Evolutionary conservation across 2,329 filamentous ascomycete species (phyloP).

Genomic region (Aspergillus sp.): DNA sequence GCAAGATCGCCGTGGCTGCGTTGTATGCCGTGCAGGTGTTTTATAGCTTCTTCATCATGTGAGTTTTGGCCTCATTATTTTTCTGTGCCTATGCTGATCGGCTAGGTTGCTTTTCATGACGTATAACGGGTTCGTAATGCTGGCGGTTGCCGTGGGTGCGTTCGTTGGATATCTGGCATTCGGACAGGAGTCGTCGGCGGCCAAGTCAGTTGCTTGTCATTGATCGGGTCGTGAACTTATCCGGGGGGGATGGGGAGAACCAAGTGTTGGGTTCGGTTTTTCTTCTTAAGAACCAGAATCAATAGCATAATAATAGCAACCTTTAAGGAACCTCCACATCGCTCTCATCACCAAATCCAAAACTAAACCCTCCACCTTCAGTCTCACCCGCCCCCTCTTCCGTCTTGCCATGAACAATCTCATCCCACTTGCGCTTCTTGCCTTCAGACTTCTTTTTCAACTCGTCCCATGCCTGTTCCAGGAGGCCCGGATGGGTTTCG

Average conservation of each 20-base stretch:
- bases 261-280: not conserved
- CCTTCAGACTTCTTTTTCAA: constrained; percentile 54
- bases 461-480: constrained; percentile 57
- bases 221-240: constrained; percentile 37
- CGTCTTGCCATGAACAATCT: constrained; percentile 54
- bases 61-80: constrained; percentile 38
- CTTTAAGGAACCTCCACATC: constrained; percentile 44
- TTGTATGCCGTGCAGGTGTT: constrained; percentile 93
- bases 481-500: constrained; percentile 55
- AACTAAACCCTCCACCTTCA: constrained; percentile 48
- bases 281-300: not conserved
- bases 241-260: not conserved
- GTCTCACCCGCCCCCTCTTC: constrained; percentile 23
- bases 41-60: constrained; percentile 99
- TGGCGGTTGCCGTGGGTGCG: constrained; percentile 78
- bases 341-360: constrained; percentile 54
- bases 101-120: constrained; percentile 96
- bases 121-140: constrained; percentile 98
- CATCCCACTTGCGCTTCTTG: constrained; percentile 81
- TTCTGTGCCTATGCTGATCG: not conserved
- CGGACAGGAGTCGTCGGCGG: constrained; percentile 58
- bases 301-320: not conserved
- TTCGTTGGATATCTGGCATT: constrained; percentile 83
- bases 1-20: constrained; percentile 68
- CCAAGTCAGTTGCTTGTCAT: constrained; percentile 88